A percentile compares a stretch with the other conserved stretches of the same genome.
Evolutionary conservation across 129 eudicot species (phyloP).

Genomic region (Tagetes erecta): DNA sequence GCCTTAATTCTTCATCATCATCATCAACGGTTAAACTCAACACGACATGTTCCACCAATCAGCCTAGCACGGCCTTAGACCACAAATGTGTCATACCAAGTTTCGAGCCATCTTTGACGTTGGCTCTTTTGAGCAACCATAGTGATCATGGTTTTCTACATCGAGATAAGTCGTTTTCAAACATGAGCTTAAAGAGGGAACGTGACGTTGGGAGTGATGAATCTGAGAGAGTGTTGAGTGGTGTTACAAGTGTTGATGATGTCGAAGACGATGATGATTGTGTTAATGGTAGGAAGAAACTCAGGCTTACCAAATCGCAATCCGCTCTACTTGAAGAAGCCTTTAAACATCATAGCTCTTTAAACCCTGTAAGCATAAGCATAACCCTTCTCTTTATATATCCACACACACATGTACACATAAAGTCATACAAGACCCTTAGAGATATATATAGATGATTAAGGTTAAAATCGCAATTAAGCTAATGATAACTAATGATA

Average conservation of each 20-base stretch:
- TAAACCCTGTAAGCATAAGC: constrained; percentile 69
- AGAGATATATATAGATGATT: neutral
- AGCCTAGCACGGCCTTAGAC: neutral
- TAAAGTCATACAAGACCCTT: constrained; percentile 5
- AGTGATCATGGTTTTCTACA: constrained; percentile 26
- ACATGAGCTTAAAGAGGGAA: constrained; percentile 69
- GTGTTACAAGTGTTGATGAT: constrained; percentile 38
- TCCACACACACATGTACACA: no score
- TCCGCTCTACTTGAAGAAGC: constrained; percentile 91
- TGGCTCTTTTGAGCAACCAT: constrained; percentile 51
- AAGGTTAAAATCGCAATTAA: neutral
- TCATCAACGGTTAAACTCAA: constrained; percentile 28
- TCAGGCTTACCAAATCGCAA: constrained; percentile 88
- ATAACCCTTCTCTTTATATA: constrained; percentile 4
- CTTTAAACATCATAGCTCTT: constrained; percentile 81
- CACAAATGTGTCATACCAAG: neutral
- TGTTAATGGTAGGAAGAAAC: constrained; percentile 77
- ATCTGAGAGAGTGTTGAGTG: constrained; percentile 34
- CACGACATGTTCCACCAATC: constrained; percentile 15
- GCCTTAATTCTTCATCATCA: constrained; percentile 42
- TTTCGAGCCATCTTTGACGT: constrained; percentile 70
- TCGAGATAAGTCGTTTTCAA: constrained; percentile 72
- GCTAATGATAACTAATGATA: constrained; percentile 24
- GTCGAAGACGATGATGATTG: constrained; percentile 80
- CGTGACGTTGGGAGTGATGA: constrained; percentile 64